Conservation (phyloP, 805 yeast species). For the Kluyveromyces nonfermentans region DNA sequence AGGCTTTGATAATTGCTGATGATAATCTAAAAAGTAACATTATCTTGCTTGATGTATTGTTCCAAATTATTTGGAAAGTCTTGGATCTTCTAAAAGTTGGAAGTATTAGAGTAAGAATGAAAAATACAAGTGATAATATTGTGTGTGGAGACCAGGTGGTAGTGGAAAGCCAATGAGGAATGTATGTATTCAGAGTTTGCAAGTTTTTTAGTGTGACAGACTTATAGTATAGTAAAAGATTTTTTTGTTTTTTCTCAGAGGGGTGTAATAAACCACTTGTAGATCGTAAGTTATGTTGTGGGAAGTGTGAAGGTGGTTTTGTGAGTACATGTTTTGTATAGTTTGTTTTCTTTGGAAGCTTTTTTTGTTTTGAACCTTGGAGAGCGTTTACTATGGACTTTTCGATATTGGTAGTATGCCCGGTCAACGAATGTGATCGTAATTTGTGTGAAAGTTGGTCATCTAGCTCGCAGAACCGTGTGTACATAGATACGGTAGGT, state of each 20-base stretch:
- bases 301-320: background rate
- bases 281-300: background rate
- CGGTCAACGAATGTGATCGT: background rate
- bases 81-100: slow-evolving; percentile 2
- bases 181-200: background rate
- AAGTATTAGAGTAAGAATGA: background rate
- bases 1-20: background rate
- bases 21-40: background rate
- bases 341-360: background rate
- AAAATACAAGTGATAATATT: background rate
- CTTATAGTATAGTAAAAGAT: background rate
- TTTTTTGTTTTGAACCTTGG: background rate
- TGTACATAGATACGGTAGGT: slow-evolving; percentile 9
- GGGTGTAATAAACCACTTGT: background rate
- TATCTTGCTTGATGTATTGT: background rate
- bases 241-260: background rate
- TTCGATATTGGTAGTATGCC: background rate
- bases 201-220: background rate
- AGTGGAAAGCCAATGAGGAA: background rate
- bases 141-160: slow-evolving; percentile 1
- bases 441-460: background rate
- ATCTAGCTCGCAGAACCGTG: slow-evolving; percentile 9
- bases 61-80: slow-evolving; percentile 3
- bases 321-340: no score
- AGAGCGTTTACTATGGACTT: background rate